Conservation (phyloP, 805 yeast species). For the Sungouiella blattae region DNA sequence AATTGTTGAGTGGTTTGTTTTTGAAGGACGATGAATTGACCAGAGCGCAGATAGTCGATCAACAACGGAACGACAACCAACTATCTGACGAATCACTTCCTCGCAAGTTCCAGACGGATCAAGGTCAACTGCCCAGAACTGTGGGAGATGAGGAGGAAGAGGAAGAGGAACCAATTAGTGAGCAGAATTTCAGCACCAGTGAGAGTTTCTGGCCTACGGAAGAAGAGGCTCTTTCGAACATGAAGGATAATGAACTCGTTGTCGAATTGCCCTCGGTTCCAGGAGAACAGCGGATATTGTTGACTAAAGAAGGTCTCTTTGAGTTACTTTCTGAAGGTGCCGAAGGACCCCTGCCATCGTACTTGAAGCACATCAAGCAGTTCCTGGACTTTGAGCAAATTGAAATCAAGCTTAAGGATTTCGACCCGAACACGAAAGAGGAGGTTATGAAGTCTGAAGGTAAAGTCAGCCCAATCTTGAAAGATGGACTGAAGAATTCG, state of each 20-base stretch:
- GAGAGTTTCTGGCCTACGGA: background rate
- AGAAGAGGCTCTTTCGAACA: background rate
- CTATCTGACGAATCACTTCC: conserved; percentile 15
- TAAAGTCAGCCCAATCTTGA: background rate
- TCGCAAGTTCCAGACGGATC: conserved; percentile 1
- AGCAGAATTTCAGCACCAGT: background rate
- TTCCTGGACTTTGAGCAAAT: conserved; percentile 31
- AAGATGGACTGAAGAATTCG: conserved; percentile 5
- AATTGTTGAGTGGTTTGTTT: conserved; percentile 21
- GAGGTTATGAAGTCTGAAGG: background rate
- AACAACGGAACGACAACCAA: conserved; percentile 27
- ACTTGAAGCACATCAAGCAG: conserved; percentile 34
- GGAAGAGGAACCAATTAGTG: background rate
- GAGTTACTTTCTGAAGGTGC: background rate
- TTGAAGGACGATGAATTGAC: conserved; percentile 42
- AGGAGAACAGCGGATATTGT: conserved; percentile 2
- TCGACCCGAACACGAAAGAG: conserved; percentile 18
- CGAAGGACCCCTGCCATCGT: conserved; percentile 4
- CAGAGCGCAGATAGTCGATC: conserved; percentile 38
- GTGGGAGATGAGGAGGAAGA: conserved; percentile 1
- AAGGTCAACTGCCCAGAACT: background rate
- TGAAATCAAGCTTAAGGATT: conserved; percentile 27
- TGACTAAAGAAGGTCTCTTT: conserved; percentile 2
- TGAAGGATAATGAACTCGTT: conserved; percentile 1
- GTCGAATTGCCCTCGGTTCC: background rate